A percentile compares a stretch with the other conserved stretches of the same genome.
Conservation (phyloP, 2,329 filamentous ascomycete species). For the Teratosphaeria viscida region DNA sequence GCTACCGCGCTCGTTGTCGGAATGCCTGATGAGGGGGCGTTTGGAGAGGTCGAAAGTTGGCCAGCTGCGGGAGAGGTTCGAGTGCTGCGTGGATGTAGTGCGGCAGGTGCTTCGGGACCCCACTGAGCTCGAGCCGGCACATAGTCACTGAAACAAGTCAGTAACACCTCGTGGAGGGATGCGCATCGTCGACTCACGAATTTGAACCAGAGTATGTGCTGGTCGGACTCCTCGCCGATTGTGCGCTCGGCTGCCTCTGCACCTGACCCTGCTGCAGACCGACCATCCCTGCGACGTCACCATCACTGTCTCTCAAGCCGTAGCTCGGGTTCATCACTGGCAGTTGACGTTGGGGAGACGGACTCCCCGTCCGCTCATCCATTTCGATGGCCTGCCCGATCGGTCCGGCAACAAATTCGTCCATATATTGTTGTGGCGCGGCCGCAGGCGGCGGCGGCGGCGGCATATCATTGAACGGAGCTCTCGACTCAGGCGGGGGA, state of each 20-base stretch:
- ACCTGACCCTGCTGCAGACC: slow-evolving; percentile 52
- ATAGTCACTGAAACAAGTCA: slow-evolving; percentile 25
- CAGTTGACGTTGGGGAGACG: slow-evolving; percentile 23
- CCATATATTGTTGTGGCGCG: slow-evolving; percentile 21
- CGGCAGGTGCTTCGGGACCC: slow-evolving; percentile 14
- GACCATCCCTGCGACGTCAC: slow-evolving; percentile 64
- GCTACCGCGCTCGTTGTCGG: slow-evolving; percentile 9
- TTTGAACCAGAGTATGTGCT: slow-evolving; percentile 56
- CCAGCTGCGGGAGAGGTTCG: background rate
- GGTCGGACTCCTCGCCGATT: slow-evolving; percentile 51
- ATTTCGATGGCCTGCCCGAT: slow-evolving; percentile 67
- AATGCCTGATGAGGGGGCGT: slow-evolving; percentile 5
- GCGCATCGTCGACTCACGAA: slow-evolving; percentile 47
- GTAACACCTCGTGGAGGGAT: background rate
- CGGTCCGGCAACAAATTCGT: slow-evolving; percentile 17
- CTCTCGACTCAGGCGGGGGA: slow-evolving; percentile 3
- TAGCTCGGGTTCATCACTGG: slow-evolving; percentile 17
- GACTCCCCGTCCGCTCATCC: slow-evolving; percentile 56
- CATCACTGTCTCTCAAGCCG: slow-evolving; percentile 51
- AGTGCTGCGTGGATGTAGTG: slow-evolving; percentile 5
- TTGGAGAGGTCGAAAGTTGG: background rate
- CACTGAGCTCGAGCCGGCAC: slow-evolving; percentile 39
- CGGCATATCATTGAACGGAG: slow-evolving; percentile 1
- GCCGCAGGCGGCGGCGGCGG: slow-evolving; percentile 1
- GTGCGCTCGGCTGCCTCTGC: slow-evolving; percentile 49